Evolutionary conservation across 306 rosid genomes (phyloP).

Genomic region (Casuarina equisetifolia): DNA sequence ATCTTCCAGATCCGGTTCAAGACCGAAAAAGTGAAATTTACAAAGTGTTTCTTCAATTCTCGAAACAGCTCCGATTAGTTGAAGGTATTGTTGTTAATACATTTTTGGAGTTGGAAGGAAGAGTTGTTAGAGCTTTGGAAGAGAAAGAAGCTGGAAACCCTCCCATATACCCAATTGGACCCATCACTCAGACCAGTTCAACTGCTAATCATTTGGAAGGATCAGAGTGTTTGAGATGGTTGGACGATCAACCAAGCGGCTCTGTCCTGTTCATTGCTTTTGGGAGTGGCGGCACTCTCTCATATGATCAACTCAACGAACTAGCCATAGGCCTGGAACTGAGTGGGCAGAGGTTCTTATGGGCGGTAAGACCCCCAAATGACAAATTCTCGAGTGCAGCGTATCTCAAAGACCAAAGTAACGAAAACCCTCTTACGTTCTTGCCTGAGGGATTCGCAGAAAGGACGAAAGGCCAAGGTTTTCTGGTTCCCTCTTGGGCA

Average conservation of each 20-base stretch:
- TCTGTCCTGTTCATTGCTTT: slow-evolving; percentile 23
- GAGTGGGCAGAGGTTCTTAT: slow-evolving; percentile 38
- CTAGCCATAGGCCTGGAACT: slow-evolving; percentile 36
- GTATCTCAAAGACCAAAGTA: too few relatives aligned
- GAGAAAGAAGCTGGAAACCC: background rate
- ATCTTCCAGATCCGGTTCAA: background rate
- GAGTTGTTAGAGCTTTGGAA: slow-evolving; percentile 4
- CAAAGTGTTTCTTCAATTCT: slow-evolving; percentile 1
- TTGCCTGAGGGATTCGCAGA: too few relatives aligned
- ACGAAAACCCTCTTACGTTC: too few relatives aligned
- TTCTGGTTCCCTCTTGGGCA: too few relatives aligned
- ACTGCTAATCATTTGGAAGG: slow-evolving; percentile 21
- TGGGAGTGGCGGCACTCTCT: slow-evolving; percentile 46
- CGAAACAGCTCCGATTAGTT: background rate
- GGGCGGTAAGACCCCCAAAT: slow-evolving; percentile 16
- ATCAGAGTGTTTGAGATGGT: background rate
- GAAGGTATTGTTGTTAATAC: slow-evolving; percentile 35
- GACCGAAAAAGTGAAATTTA: slow-evolving; percentile 21
- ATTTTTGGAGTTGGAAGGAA: slow-evolving; percentile 21
- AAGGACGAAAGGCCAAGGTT: too few relatives aligned
- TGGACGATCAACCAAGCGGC: too few relatives aligned
- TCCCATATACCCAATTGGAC: slow-evolving; percentile 32
- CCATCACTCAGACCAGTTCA: slow-evolving; percentile 24
- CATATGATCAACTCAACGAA: slow-evolving; percentile 30
- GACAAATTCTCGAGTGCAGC: too few relatives aligned